Conservation (phyloP, 176 grass and related monocot species). For the Puya raimondii region DNA sequence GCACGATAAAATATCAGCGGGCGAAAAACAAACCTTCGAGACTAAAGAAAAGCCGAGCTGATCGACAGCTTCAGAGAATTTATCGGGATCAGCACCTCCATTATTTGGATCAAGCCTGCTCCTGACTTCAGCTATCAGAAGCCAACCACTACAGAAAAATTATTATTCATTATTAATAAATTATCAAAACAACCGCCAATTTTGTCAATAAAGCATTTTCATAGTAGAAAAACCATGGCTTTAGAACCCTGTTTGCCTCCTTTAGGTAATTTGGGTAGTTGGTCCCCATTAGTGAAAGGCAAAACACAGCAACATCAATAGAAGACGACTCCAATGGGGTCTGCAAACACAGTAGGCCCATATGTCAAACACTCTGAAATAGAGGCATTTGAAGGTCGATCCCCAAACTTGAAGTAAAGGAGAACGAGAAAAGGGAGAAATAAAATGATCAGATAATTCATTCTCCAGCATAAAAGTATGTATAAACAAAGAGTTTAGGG, state of each 20-base stretch:
- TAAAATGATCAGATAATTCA: neutral
- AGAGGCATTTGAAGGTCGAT: neutral
- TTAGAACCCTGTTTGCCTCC: conserved; percentile 87
- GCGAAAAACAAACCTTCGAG: conserved; percentile 51
- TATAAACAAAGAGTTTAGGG: no score
- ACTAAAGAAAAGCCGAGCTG: conserved; percentile 73
- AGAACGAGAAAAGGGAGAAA: neutral
- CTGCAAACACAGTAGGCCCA: conserved; percentile 28
- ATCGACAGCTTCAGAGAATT: conserved; percentile 63
- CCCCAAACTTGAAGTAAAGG: neutral
- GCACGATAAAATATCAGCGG: conserved; percentile 7
- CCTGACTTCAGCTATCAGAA: conserved; percentile 90
- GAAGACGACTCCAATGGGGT: conserved; percentile 66
- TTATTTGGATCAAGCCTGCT: conserved; percentile 90
- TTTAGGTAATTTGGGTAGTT: conserved; percentile 68
- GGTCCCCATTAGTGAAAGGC: conserved; percentile 92
- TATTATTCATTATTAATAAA: conserved; percentile 6
- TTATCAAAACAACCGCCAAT: neutral
- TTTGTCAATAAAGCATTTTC: neutral
- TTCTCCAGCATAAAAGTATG: neutral
- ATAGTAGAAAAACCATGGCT: conserved; percentile 47
- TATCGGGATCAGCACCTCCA: conserved; percentile 75
- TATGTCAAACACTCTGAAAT: neutral
- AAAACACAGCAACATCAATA: conserved; percentile 92
- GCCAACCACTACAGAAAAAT: conserved; percentile 70